Evolutionary conservation across 2,329 filamentous ascomycete species (phyloP).

Genomic region (Ilyonectria sp.): DNA sequence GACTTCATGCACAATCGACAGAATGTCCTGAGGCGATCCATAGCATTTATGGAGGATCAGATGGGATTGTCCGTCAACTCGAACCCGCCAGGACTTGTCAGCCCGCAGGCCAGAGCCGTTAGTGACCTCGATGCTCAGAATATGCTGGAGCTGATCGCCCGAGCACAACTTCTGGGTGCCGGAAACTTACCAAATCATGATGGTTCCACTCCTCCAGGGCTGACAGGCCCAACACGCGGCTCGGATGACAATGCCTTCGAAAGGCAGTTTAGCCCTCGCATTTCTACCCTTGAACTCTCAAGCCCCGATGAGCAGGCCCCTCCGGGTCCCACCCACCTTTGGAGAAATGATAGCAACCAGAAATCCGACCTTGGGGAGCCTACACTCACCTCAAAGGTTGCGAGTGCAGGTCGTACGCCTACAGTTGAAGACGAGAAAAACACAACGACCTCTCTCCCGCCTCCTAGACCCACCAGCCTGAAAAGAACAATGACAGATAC

Average conservation of each 20-base stretch:
- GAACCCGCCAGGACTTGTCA: conserved; percentile 82
- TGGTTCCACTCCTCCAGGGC: conserved; percentile 62
- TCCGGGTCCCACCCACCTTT: conserved; percentile 46
- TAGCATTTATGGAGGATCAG: conserved; percentile 97
- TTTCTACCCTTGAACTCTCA: conserved; percentile 65
- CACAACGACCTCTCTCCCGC: conserved; percentile 66
- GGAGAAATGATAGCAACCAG: conserved; percentile 36
- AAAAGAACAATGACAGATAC: conserved; percentile 93
- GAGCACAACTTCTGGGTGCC: conserved; percentile 83
- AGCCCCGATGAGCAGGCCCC: conserved; percentile 55
- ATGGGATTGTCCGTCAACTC: conserved; percentile 81
- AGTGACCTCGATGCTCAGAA: conserved; percentile 91
- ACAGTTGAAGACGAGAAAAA: conserved; percentile 71
- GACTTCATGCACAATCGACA: conserved; percentile 93
- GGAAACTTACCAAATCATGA: conserved; percentile 71
- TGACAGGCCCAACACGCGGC: conserved; percentile 84
- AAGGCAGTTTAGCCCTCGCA: conserved; percentile 77
- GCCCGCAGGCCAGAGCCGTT: conserved; percentile 84
- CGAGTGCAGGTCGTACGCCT: conserved; percentile 51
- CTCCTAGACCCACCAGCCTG: conserved; percentile 75
- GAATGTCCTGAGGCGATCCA: conserved; percentile 91
- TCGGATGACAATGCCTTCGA: conserved; percentile 89
- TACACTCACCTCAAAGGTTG: conserved; percentile 24
- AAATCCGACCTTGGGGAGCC: conserved; percentile 37
- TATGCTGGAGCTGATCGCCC: conserved; percentile 90